Conservation (phyloP, 176 grass and related monocot species). For the Triticum turgidum region DNA sequence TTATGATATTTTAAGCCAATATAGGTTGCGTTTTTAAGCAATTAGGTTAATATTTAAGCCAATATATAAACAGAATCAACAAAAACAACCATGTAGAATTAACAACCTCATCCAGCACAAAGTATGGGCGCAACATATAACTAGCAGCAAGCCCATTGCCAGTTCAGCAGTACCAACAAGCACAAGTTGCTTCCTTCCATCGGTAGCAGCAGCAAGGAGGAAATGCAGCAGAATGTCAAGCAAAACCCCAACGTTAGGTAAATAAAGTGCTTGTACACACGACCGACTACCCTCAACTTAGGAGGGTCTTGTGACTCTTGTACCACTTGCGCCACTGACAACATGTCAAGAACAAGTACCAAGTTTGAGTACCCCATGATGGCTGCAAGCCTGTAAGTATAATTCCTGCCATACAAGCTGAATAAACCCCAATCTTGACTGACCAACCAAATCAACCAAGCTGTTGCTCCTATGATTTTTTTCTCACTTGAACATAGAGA, state of each 20-base stretch:
- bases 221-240: too few species aligned
- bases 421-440: background rate
- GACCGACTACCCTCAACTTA: background rate
- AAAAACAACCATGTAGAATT: too few species aligned
- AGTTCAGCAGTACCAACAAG: too few species aligned
- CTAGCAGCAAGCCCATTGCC: too few species aligned
- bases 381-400: background rate
- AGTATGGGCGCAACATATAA: too few species aligned
- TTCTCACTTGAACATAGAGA: slow-evolving; percentile 47
- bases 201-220: background rate
- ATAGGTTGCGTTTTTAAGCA: too few species aligned
- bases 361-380: background rate
- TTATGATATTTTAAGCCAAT: too few species aligned
- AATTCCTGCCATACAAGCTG: background rate
- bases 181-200: background rate
- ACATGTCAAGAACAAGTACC: background rate
- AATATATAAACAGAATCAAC: too few species aligned
- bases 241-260: too few species aligned
- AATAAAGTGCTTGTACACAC: background rate
- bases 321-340: background rate
- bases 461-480: background rate
- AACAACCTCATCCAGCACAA: too few species aligned
- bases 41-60: too few species aligned
- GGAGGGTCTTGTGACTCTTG: background rate
- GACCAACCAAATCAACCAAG: background rate